These are phyloP conservation scores for Paramarasmius palmivorus DNA, from an alignment of 1,284 basidiomycete genomes.

Conservation along the genomic window DNA sequence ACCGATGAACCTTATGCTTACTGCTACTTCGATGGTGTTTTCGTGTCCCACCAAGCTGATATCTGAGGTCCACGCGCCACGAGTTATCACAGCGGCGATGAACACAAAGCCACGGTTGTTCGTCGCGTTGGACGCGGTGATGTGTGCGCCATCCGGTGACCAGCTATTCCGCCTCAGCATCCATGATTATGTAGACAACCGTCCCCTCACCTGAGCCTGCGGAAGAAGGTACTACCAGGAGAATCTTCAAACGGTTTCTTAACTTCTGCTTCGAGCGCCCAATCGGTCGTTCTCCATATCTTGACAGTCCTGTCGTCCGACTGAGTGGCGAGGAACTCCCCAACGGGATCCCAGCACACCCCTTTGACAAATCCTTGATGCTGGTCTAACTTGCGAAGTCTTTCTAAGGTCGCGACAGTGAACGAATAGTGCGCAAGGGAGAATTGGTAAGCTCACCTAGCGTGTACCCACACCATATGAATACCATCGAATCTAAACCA, in stretches of 20 bases:
- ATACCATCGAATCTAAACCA: conserved; percentile 87
- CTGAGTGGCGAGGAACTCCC: conserved; percentile 94
- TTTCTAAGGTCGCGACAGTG: conserved; percentile 48
- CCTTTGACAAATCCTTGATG: conserved; percentile 99
- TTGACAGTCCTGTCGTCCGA: conserved; percentile 96
- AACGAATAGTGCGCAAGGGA: not conserved
- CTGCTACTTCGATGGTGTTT: conserved; percentile 96
- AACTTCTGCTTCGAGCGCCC: conserved; percentile 84
- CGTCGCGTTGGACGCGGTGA: conserved; percentile 96
- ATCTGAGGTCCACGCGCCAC: conserved; percentile 85
- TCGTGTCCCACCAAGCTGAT: conserved; percentile 96
- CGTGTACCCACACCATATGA: conserved; percentile 91
- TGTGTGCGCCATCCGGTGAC: conserved; percentile 98
- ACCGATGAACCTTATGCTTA: conserved; percentile 36
- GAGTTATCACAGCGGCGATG: conserved; percentile 91
- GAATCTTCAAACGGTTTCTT: conserved; percentile 91
- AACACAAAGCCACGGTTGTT: conserved; percentile 96
- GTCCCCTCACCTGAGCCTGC: conserved; percentile 76
- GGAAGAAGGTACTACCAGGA: conserved; percentile 94
- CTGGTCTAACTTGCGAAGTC: conserved; percentile 79
- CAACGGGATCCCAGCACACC: conserved; percentile 97
- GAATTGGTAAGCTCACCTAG: conserved; percentile 58
- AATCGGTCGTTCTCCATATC: conserved; percentile 94
- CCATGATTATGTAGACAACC: not conserved
- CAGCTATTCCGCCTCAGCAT: conserved; percentile 56